Conservation (phyloP, 2,329 filamentous ascomycete species). For the Shiraia bambusicola region DNA sequence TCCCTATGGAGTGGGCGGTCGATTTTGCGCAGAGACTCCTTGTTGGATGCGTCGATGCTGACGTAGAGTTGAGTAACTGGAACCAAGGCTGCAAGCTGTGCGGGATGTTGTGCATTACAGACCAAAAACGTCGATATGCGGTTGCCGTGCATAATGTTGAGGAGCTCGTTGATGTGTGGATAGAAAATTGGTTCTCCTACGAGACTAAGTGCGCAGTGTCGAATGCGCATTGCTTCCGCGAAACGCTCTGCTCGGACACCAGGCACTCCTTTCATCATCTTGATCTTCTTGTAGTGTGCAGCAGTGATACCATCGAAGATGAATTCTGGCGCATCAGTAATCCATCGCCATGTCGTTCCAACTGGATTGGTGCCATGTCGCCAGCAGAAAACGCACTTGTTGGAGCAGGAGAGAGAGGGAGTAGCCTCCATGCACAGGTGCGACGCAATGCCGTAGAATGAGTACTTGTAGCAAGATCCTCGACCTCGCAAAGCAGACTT, state of each 20-base stretch:
- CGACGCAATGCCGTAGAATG: constrained; percentile 93
- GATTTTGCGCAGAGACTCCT: constrained; percentile 81
- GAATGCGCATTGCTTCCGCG: constrained; percentile 86
- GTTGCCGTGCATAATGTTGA: constrained; percentile 78
- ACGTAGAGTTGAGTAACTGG: constrained; percentile 96
- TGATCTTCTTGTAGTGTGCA: constrained; percentile 95
- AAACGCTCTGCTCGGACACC: constrained; percentile 91
- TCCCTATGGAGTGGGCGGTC: constrained; percentile 91
- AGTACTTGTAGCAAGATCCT: constrained; percentile 96
- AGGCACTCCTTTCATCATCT: constrained; percentile 91
- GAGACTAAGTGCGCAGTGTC: constrained; percentile 87
- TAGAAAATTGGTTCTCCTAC: constrained; percentile 99
- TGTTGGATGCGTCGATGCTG: constrained; percentile 91
- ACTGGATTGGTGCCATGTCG: constrained; percentile 96
- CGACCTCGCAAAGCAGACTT: constrained; percentile 92
- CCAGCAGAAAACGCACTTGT: constrained; percentile 99
- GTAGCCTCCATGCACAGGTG: constrained; percentile 99
- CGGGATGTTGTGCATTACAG: constrained; percentile 95
- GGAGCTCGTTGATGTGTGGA: constrained; percentile 92
- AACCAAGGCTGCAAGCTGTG: constrained; percentile 77
- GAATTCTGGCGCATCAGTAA: constrained; percentile 83
- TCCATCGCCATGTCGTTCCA: constrained; percentile 95
- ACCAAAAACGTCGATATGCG: constrained; percentile 93
- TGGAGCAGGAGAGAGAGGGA: constrained; percentile 90
- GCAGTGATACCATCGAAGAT: constrained; percentile 90